Base-by-base conservation (phyloP, 345 rosid species). In the Erodium maritimum region DNA sequence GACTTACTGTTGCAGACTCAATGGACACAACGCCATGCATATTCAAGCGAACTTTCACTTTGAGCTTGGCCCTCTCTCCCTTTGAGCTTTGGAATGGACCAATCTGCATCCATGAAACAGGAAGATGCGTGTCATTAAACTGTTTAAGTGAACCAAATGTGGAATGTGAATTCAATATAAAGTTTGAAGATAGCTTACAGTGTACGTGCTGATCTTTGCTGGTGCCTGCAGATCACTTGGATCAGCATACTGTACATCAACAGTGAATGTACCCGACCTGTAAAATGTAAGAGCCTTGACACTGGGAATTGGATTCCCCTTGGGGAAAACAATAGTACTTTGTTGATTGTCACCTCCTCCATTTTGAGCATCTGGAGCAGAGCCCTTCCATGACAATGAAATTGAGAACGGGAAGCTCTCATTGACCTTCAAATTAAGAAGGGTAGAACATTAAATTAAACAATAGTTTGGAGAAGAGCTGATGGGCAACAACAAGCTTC, bases 221-320 rank as follows among this genome's bases (percentile, higher is more conserved):
- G 95, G 86, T 33, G 66, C 79, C 62, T 79, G 88, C 80, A 81
- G 56, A 23, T 83, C 87, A 0, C 72, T 67, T 9, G 70, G 79
- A 73, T 87, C 96, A 52, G 73, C 62, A 42, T 86, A 93, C 60
- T 76, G 94, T 21, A 89, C 85, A 83, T 89, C 95, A 42, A 91
- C 73, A 23, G 77, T 68, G 65, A 91, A 91, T 16, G 95, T 83
- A 42, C 82, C 85, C 17, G 91, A 73, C 63, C 90, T 82, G 66
- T 80, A 82, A 71, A 89, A 89, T 1, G 96, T 86, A 70, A 89
- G 63, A 60, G 91, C 93, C 79, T 91, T 91, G 61, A 85, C 55
- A 59, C 96, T 91, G 23, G 98, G 95, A 37, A 91, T 77, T 0
- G 86, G 74, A 62, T 91, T 91, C 67, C 98, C 98, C 71, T 80